A percentile compares a stretch with the other conserved stretches of the same genome.
Conservation (phyloP, 148 eudicot genomes). For the Simmondsia chinensis region DNA sequence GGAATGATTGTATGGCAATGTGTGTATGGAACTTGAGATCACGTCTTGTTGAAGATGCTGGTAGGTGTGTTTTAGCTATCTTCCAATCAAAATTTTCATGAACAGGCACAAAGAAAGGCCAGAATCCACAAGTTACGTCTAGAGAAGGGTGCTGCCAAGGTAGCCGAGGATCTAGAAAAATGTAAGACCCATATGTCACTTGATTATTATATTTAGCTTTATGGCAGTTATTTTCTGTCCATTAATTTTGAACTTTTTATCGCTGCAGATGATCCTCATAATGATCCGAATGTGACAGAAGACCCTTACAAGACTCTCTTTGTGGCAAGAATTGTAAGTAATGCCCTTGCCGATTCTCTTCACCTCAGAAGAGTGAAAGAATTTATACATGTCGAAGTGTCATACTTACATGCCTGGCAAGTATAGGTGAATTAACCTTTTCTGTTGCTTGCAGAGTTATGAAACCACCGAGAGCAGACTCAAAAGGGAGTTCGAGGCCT, state of each 20-base stretch:
- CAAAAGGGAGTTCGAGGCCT: slow-evolving; percentile 99
- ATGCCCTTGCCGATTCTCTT: not conserved
- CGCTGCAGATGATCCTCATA: slow-evolving; percentile 77
- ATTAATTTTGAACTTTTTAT: not conserved
- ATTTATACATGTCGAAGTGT: no score
- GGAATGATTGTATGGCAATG: no score
- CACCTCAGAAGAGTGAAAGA: no score
- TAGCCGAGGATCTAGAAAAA: slow-evolving; percentile 91
- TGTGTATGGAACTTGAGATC: no score
- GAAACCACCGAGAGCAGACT: slow-evolving; percentile 96
- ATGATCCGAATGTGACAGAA: slow-evolving; percentile 72
- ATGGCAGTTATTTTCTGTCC: not conserved
- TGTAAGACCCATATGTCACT: slow-evolving; percentile 25
- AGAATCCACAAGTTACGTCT: slow-evolving; percentile 72
- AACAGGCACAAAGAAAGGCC: slow-evolving; percentile 61
- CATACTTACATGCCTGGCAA: no score
- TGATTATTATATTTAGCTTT: not conserved
- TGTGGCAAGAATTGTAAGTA: slow-evolving; percentile 87
- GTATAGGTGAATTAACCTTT: not conserved
- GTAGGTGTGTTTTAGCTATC: no score
- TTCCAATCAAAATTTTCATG: no score
- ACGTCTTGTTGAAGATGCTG: no score
- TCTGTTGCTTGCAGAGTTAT: slow-evolving; percentile 48
- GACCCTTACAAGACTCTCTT: slow-evolving; percentile 98
- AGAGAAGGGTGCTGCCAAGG: slow-evolving; percentile 89